Conservation (phyloP, 805 yeast species). For the Candida pseudofarinosa region DNA sequence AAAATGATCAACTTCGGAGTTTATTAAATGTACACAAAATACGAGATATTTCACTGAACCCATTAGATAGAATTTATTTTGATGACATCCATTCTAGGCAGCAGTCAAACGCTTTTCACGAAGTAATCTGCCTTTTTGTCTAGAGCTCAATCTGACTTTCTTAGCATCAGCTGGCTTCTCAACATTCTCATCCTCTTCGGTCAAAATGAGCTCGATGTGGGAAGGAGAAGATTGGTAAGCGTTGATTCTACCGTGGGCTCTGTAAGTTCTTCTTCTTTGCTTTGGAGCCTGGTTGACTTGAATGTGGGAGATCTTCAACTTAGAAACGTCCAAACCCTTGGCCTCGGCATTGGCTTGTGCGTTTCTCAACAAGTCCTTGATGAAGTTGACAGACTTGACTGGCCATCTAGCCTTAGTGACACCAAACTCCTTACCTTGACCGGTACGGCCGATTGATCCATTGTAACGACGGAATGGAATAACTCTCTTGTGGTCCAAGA, state of each 20-base stretch:
- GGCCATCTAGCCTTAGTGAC: conserved; percentile 99
- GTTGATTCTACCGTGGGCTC: conserved; percentile 99
- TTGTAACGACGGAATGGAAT: conserved; percentile 98
- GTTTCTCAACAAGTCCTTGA: conserved; percentile 91
- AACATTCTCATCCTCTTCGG: conserved; percentile 92
- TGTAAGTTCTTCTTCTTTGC: conserved; percentile 99
- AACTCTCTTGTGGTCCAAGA: conserved; percentile 97
- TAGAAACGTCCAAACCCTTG: conserved; percentile 95
- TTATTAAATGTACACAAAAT: conserved; percentile 12
- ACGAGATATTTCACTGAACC: conserved; percentile 7
- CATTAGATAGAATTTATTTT: conserved; percentile 7
- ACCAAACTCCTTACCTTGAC: conserved; percentile 99
- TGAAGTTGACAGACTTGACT: conserved; percentile 93
- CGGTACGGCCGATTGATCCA: conserved; percentile 97
- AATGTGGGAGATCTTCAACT: conserved; percentile 93
- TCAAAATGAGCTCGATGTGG: conserved; percentile 95
- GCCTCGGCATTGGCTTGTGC: conserved; percentile 98
- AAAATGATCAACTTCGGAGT: conserved; percentile 4
- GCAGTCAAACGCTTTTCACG: conserved; percentile 84
- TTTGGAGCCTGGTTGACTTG: conserved; percentile 99
- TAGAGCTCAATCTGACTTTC: conserved; percentile 71
- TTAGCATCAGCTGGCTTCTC: conserved; percentile 79
- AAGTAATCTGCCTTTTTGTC: conserved; percentile 91
- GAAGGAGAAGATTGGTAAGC: conserved; percentile 99
- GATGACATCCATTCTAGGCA: conserved; percentile 17